phyloP scores from a whole-genome alignment of 2,329 filamentous ascomycete genomes.

The Fusarium sp. region DNA sequence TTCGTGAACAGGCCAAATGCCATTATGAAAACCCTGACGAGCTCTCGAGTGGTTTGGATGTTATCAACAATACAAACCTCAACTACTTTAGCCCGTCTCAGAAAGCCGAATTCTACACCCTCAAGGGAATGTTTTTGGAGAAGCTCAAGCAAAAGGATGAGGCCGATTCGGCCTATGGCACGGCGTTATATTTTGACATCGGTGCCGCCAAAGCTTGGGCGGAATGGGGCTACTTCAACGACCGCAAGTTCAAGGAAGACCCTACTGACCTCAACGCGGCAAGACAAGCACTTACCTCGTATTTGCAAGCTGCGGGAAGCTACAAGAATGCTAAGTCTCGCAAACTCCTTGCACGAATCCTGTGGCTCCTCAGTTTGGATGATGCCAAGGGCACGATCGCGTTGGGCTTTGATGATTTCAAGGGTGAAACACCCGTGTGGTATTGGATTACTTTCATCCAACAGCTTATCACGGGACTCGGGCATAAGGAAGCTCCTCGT shows the following conservation, averaged over 20 bases:
- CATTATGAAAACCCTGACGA: constrained; percentile 97
- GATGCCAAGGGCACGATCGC: constrained; percentile 86
- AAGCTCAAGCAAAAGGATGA: constrained; percentile 91
- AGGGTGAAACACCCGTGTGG: constrained; percentile 97
- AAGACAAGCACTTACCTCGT: constrained; percentile 92
- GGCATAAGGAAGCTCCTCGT: constrained; percentile 88
- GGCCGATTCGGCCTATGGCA: constrained; percentile 92
- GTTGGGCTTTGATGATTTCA: constrained; percentile 91
- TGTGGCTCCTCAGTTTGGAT: constrained; percentile 95
- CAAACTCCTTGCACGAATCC: constrained; percentile 89
- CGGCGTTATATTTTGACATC: constrained; percentile 94
- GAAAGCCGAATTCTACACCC: constrained; percentile 98
- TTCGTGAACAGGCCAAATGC: constrained; percentile 98
- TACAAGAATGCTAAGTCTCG: constrained; percentile 98
- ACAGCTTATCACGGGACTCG: constrained; percentile 90
- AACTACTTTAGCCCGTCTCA: constrained; percentile 97
- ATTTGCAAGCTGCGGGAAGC: constrained; percentile 92
- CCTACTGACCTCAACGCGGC: constrained; percentile 83
- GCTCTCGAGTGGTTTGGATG: constrained; percentile 90
- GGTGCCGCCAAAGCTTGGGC: constrained; percentile 97
- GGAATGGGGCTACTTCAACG: constrained; percentile 98
- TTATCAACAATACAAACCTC: constrained; percentile 99
- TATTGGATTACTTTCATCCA: constrained; percentile 99
- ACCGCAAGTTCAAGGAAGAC: constrained; percentile 93
- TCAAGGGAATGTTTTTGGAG: constrained; percentile 99